Base-by-base conservation (phyloP, 257 asterid genomes). In the Gentiana straminea region DNA sequence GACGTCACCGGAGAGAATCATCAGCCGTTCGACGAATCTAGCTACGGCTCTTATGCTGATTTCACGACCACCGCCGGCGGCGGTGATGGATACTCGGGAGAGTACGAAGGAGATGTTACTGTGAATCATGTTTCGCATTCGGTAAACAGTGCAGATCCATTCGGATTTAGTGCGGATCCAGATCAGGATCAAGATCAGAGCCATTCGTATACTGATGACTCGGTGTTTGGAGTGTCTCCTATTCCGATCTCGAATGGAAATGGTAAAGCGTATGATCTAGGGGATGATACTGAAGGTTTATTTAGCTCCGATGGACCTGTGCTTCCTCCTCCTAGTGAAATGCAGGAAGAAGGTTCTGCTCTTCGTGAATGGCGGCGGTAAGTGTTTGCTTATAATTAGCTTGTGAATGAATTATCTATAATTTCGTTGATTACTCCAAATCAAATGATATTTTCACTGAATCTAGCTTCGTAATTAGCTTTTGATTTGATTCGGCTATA, bases 321-420 rank as follows among this genome's bases (percentile, higher is more conserved):
- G 46, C 95, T 89, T 46, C 95, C 88, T 49, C 94, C 96, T 63
- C 94, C 94, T 33, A 64, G 47, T 68, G 89, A 84, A 66, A 81
- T 86, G 94, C 92, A 71, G 13, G 97, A 89, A 50, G 89, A 89
- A 77, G 92, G 95, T 54, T 76, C 65, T 60, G 94, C 82, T 55
- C 87, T 89, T 71, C 89, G 89, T 12, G 94, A 89, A 68, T 89
- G 97, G 97, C 81, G 94, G 60, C 78, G 95, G 95, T 85, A 36
- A 69, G 86, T 11, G 76, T 64, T 46, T 58, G 47, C 2, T 36
- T 12, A 7, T 49, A 33, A 35, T 4, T 24, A n/a, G 13, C 34
- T 24, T 24, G 24, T 24, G 24, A 24, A 24, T 24, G 24, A 24
- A 24, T 24, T 24, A 24, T 24, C 24, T 24, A 24, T 24, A 24